phyloP scores from a whole-genome alignment of 1,284 basidiomycete genomes.

The Prillingera fragicola region DNA sequence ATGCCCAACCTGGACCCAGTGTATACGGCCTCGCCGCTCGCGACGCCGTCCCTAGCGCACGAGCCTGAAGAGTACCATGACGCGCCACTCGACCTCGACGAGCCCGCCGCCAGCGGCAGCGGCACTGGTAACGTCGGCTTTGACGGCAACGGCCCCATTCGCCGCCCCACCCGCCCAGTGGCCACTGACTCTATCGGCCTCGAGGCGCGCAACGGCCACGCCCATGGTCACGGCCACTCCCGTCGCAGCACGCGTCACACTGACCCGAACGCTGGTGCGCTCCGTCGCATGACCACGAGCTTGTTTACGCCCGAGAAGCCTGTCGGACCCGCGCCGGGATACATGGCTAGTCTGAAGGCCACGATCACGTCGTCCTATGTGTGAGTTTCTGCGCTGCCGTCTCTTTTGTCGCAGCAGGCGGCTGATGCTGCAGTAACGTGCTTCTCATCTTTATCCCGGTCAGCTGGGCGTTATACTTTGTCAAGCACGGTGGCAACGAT shows the following conservation, averaged over 20 bases:
- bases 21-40: too few relatives aligned
- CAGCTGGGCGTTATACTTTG: conserved; percentile 50
- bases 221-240: neutral
- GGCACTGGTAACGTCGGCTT: too few relatives aligned
- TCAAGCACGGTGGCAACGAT: conserved; percentile 35
- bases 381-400: conserved; percentile 20
- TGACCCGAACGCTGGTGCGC: conserved; percentile 17
- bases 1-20: too few relatives aligned
- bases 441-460: conserved; percentile 50
- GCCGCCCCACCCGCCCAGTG: neutral
- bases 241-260: neutral
- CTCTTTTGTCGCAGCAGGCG: neutral
- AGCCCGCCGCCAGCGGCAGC: too few relatives aligned
- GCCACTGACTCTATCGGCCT: neutral
- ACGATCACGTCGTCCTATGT: conserved; percentile 46
- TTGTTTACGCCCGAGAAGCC: conserved; percentile 44
- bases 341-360: conserved; percentile 35
- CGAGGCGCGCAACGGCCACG: neutral
- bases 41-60: too few relatives aligned
- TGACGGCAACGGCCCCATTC: too few relatives aligned
- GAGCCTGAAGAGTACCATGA: too few relatives aligned
- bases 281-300: conserved; percentile 41
- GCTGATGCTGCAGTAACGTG: conserved; percentile 36
- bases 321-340: conserved; percentile 46
- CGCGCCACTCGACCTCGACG: too few relatives aligned